A percentile compares a stretch with the other conserved stretches of the same genome.
phyloP scores from a whole-genome alignment of 2,329 filamentous ascomycete species.

The Cercospora brassicicola region DNA sequence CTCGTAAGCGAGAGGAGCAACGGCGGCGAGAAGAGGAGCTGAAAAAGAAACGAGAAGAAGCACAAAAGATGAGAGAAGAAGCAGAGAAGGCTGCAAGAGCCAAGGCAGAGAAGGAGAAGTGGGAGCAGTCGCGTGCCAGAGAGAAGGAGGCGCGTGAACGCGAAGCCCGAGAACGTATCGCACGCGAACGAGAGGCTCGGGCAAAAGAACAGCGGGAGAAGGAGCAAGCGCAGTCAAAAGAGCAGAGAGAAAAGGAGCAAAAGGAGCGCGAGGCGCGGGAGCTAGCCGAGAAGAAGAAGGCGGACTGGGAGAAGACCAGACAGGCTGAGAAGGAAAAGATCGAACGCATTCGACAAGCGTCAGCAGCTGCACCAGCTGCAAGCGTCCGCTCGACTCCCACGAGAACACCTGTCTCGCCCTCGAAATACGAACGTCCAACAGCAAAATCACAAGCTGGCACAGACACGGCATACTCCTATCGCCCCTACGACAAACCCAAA shows the following conservation, averaged over 20 bases:
- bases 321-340: slow-evolving; percentile 21
- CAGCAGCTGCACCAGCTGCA: slow-evolving; percentile 32
- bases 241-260: slow-evolving; percentile 43
- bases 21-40: slow-evolving; percentile 59
- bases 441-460: slow-evolving; percentile 61
- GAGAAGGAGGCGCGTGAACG: slow-evolving; percentile 52
- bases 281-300: slow-evolving; percentile 42
- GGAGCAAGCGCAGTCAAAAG: slow-evolving; percentile 42
- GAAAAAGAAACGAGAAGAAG: slow-evolving; percentile 59
- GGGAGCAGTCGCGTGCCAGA: slow-evolving; percentile 51
- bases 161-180: slow-evolving; percentile 50
- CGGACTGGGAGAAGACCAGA: slow-evolving; percentile 41
- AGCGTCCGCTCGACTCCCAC: slow-evolving; percentile 31
- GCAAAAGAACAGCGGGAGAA: slow-evolving; percentile 42
- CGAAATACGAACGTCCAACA: slow-evolving; percentile 49
- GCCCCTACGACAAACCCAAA: slow-evolving; percentile 36
- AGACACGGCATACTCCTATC: slow-evolving; percentile 56
- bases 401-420: slow-evolving; percentile 22
- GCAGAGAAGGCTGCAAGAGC: slow-evolving; percentile 48
- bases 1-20: slow-evolving; percentile 62
- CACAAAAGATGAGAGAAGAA: slow-evolving; percentile 53
- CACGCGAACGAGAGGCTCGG: slow-evolving; percentile 38
- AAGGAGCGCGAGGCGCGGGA: slow-evolving; percentile 41
- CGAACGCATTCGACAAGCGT: slow-evolving; percentile 29
- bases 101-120: slow-evolving; percentile 53